These are phyloP conservation scores for Rhododendron griersonianum DNA, from an alignment of 148 eudicot genomes.

Conservation along the genomic window DNA sequence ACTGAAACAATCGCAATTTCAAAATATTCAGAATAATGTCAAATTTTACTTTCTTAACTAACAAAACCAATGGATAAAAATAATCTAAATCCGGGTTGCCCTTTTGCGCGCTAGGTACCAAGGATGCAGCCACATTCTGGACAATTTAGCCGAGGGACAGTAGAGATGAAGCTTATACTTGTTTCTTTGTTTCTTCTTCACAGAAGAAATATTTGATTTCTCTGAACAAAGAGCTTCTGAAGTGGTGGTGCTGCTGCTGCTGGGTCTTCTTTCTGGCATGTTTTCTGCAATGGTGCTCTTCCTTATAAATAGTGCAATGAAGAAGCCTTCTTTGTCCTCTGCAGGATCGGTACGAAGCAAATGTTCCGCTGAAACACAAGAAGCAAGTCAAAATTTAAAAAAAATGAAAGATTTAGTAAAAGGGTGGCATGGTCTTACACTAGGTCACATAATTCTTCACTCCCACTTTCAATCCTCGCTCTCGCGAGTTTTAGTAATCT, in stretches of 20 bases:
- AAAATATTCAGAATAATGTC: not conserved
- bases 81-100: not conserved
- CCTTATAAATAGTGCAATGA: slow-evolving; percentile 74
- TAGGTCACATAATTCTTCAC: not conserved
- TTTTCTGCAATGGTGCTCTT: slow-evolving; percentile 3
- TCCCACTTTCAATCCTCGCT: not conserved
- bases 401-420: not conserved
- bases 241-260: not conserved
- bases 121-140: slow-evolving; percentile 37
- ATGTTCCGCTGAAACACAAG: slow-evolving; percentile 53
- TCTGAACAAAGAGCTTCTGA: not conserved
- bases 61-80: not conserved
- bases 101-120: not conserved
- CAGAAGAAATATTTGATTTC: not conserved
- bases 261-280: not conserved
- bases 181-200: slow-evolving; percentile 7
- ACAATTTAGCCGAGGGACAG: slow-evolving; percentile 22
- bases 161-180: not conserved
- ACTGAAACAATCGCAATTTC: not conserved
- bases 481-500: not conserved
- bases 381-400: not conserved
- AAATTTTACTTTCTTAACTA: not conserved
- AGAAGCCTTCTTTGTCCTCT: slow-evolving; percentile 89
- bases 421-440: not conserved
- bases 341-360: slow-evolving; percentile 65